These are phyloP conservation scores for Excoecaria agallocha DNA, from an alignment of 345 rosid genomes.

Conservation along the genomic window DNA sequence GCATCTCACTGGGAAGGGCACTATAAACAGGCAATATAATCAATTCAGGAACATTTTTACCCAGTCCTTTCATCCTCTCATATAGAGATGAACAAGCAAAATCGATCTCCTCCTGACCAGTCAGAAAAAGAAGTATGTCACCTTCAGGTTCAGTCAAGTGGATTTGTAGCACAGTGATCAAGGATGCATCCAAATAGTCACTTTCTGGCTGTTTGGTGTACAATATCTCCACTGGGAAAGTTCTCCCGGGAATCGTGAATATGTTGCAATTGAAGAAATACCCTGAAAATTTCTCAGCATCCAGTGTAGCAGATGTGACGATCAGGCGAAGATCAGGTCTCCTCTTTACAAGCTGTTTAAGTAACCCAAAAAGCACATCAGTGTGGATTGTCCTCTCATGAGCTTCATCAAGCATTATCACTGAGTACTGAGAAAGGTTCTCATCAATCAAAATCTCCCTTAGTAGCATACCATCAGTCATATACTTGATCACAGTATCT, in stretches of 20 bases:
- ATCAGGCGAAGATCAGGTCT: conserved; percentile 73
- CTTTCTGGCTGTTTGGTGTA: conserved; percentile 83
- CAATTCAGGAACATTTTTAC: conserved; percentile 69
- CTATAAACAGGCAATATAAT: conserved; percentile 81
- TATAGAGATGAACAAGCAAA: conserved; percentile 79
- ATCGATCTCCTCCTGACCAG: conserved; percentile 88
- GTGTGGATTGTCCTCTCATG: conserved; percentile 80
- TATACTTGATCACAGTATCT: conserved; percentile 83
- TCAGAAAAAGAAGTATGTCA: conserved; percentile 76
- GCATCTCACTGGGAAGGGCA: conserved; percentile 91
- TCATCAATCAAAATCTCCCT: conserved; percentile 72
- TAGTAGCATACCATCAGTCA: conserved; percentile 86
- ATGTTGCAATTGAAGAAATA: conserved; percentile 80
- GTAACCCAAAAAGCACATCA: conserved; percentile 73
- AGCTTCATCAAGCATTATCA: conserved; percentile 77
- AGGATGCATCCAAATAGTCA: conserved; percentile 75
- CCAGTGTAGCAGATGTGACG: conserved; percentile 82
- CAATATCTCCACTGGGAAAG: conserved; percentile 75
- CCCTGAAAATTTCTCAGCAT: conserved; percentile 82
- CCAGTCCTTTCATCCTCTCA: conserved; percentile 78
- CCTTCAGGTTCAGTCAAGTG: conserved; percentile 91
- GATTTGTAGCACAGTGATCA: conserved; percentile 72
- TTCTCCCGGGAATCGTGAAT: conserved; percentile 86
- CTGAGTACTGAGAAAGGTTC: conserved; percentile 60
- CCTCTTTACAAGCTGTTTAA: conserved; percentile 63